Evolutionary conservation across 2,329 filamentous ascomycete species (phyloP).

Genomic region (Clarireedia paspali): DNA sequence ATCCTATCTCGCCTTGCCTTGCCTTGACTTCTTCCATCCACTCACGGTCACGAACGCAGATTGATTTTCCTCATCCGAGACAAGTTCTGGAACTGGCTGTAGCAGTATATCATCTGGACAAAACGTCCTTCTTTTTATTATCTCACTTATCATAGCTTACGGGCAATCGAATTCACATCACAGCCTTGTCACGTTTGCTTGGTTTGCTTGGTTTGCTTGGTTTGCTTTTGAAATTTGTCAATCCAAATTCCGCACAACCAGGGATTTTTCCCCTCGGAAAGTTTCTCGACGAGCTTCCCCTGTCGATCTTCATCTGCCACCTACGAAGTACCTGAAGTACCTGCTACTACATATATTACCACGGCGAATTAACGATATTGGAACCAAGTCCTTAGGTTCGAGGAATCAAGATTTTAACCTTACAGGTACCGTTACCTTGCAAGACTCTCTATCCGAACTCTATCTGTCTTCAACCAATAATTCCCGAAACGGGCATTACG

Average conservation of each 20-base stretch:
- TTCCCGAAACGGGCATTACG: background rate
- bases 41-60: background rate
- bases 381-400: background rate
- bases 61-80: background rate
- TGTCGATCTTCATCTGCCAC: background rate
- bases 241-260: background rate
- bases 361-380: background rate
- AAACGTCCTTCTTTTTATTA: background rate
- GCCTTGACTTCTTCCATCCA: background rate
- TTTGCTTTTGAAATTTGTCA: background rate
- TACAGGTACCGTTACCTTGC: background rate
- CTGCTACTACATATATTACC: no score
- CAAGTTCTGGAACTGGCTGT: background rate
- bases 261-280: no score
- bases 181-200: constrained; percentile 7
- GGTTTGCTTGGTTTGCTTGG: background rate
- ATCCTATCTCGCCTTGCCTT: background rate
- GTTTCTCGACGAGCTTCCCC: background rate
- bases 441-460: background rate
- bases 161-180: background rate
- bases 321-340: background rate
- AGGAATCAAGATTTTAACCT: constrained; percentile 3
- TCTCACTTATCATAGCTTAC: no score
- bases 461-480: background rate
- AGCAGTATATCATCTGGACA: no score